Evolutionary conservation across 441 rosid genomes (phyloP).

Genomic region (Brassica hybrid): DNA sequence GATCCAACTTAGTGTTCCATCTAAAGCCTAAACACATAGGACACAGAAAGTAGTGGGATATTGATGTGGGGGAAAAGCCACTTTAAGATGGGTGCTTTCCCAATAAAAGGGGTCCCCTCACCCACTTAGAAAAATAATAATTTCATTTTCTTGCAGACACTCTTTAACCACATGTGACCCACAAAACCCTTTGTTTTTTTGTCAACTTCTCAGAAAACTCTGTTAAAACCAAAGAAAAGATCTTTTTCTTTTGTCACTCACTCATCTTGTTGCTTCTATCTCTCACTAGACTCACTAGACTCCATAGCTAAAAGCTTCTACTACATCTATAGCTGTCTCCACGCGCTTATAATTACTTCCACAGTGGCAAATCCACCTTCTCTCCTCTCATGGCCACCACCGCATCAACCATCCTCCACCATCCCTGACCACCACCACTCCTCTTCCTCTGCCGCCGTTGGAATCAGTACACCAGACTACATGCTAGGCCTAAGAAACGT

Average conservation of each 20-base stretch:
- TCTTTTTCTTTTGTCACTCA: not conserved
- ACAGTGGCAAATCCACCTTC: slow-evolving; percentile 45
- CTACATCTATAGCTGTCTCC: slow-evolving; percentile 25
- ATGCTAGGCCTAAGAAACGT: slow-evolving; percentile 75
- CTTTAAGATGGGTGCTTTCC: slow-evolving; percentile 37
- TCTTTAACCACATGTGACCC: slow-evolving; percentile 39
- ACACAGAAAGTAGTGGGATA: slow-evolving; percentile 34
- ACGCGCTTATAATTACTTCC: slow-evolving; percentile 36
- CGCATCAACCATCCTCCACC: slow-evolving; percentile 22
- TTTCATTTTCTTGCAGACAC: slow-evolving; percentile 22
- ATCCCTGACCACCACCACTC: slow-evolving; percentile 18
- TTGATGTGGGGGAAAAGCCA: slow-evolving; percentile 32
- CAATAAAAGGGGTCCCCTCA: slow-evolving; percentile 27
- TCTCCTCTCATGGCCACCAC: slow-evolving; percentile 37
- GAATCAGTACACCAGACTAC: slow-evolving; percentile 37
- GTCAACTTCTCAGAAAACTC: not conserved
- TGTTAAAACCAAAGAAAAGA: not conserved
- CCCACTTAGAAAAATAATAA: slow-evolving; percentile 18
- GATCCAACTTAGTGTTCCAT: slow-evolving; percentile 1
- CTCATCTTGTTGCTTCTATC: slow-evolving; percentile 4
- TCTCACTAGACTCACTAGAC: slow-evolving; percentile 24
- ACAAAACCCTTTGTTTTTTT: slow-evolving; percentile 5
- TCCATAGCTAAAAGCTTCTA: slow-evolving; percentile 33
- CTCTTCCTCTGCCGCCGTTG: slow-evolving; percentile 43
- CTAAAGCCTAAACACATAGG: not conserved